Percentiles rank a stretch among this genome's conserved stretches.
phyloP scores from a whole-genome alignment of 805 yeast species.

The Cyberlindnera amylophila region DNA sequence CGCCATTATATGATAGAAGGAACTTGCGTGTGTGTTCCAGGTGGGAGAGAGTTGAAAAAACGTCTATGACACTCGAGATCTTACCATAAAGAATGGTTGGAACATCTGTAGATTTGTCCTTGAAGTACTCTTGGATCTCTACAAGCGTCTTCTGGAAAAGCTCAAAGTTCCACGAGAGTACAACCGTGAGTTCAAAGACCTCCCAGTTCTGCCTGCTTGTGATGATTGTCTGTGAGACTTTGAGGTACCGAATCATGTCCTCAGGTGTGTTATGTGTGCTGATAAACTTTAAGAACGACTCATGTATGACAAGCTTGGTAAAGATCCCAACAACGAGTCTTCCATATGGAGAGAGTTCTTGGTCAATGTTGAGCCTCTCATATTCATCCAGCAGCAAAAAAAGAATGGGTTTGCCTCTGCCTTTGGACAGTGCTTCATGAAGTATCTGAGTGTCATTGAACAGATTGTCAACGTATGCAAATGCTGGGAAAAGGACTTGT shows the following conservation, averaged over 20 bases:
- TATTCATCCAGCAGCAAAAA: slow-evolving; percentile 12
- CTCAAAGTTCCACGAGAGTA: slow-evolving; percentile 37
- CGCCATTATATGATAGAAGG: slow-evolving; percentile 33
- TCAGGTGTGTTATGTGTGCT: slow-evolving; percentile 12
- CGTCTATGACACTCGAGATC: slow-evolving; percentile 30
- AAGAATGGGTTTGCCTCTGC: slow-evolving; percentile 17
- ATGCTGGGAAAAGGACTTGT: slow-evolving; percentile 10
- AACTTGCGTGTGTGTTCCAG: slow-evolving; percentile 35
- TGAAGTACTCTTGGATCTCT: slow-evolving; percentile 27
- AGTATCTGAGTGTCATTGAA: slow-evolving; percentile 17
- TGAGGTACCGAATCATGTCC: slow-evolving; percentile 22
- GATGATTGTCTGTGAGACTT: slow-evolving; percentile 30
- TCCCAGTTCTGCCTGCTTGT: slow-evolving; percentile 37
- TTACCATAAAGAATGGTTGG: slow-evolving; percentile 29
- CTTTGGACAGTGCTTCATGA: slow-evolving; percentile 20
- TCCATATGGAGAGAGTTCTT: slow-evolving; percentile 19
- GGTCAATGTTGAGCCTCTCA: slow-evolving; percentile 17
- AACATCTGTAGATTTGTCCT: slow-evolving; percentile 10
- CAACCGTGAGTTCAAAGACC: slow-evolving; percentile 33
- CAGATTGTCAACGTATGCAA: slow-evolving; percentile 14
- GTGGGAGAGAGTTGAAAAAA: slow-evolving; percentile 30
- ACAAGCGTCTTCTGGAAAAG: slow-evolving; percentile 26
- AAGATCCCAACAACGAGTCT: slow-evolving; percentile 28
- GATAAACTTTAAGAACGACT: slow-evolving; percentile 33
- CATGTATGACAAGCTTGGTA: slow-evolving; percentile 30